These are phyloP conservation scores for Euphrasia confusa DNA, from an alignment of 257 asterid genomes.

Conservation along the genomic window DNA sequence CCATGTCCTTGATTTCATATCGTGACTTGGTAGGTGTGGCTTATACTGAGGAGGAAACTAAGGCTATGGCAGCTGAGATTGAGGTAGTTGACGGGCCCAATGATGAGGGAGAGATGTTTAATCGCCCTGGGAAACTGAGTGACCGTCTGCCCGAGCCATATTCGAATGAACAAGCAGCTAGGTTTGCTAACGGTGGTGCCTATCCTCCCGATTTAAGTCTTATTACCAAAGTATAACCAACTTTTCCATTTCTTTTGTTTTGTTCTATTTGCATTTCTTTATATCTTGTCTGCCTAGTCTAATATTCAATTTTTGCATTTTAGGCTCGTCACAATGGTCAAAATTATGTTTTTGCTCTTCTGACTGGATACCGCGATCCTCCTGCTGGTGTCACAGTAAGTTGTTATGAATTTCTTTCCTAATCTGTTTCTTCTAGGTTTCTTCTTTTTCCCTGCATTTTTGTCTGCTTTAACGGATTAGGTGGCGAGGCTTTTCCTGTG, in stretches of 20 bases:
- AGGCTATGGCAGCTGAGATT: conserved; percentile 82
- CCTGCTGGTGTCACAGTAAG: conserved; percentile 67
- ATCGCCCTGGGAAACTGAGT: conserved; percentile 50
- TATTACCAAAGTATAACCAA: conserved; percentile 51
- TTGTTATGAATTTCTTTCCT: conserved; percentile 14
- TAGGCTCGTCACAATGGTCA: conserved; percentile 73
- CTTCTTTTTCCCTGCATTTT: background rate
- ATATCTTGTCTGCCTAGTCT: conserved; percentile 5
- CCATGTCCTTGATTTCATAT: conserved; percentile 55
- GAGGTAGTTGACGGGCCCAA: conserved; percentile 78
- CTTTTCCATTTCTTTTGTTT: conserved; percentile 7
- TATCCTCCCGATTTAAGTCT: conserved; percentile 81
- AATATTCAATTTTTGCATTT: conserved; percentile 9
- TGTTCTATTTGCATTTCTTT: background rate
- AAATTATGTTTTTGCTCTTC: conserved; percentile 50
- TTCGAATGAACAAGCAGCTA: conserved; percentile 64
- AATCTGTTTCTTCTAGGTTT: background rate
- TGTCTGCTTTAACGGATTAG: background rate
- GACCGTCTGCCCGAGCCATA: conserved; percentile 59
- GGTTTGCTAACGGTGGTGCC: conserved; percentile 83
- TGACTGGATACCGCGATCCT: conserved; percentile 62
- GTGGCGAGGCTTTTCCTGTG: too few species aligned
- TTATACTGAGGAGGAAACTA: conserved; percentile 71
- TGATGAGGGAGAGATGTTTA: conserved; percentile 78
- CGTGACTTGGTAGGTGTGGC: conserved; percentile 74